Percentiles rank a stretch among this genome's conserved stretches.
These are phyloP conservation scores for Penicillium sp. DNA, from an alignment of 2,329 filamentous ascomycete genomes.

Conservation along the genomic window DNA sequence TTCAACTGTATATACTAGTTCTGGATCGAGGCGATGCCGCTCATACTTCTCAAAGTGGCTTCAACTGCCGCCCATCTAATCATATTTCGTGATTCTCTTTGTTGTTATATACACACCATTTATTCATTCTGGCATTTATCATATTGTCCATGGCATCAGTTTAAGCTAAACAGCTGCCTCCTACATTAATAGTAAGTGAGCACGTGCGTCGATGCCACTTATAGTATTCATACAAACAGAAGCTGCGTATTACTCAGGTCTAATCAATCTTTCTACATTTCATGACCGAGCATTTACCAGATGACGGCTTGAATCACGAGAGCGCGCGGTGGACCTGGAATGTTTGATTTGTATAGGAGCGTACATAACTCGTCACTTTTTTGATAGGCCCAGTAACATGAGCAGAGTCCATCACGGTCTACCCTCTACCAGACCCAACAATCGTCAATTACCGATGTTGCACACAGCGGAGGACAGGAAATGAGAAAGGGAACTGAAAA, in stretches of 20 bases:
- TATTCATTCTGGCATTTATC: not conserved
- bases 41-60: slow-evolving; percentile 12
- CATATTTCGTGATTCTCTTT: slow-evolving; percentile 12
- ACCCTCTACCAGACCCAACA: slow-evolving; percentile 26
- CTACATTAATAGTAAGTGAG: no score
- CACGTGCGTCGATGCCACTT: no score
- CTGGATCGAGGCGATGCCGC: slow-evolving; percentile 12
- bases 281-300: not conserved
- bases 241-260: no score
- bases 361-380: slow-evolving; percentile 33
- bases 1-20: slow-evolving; percentile 30
- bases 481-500: slow-evolving; percentile 22
- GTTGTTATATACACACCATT: not conserved
- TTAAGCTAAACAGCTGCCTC: no score
- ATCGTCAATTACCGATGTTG: slow-evolving; percentile 24
- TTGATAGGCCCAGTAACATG: slow-evolving; percentile 25
- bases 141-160: not conserved
- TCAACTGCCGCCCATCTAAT: slow-evolving; percentile 23
- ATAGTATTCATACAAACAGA: no score
- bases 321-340: slow-evolving; percentile 8
- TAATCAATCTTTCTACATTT: no score
- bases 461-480: slow-evolving; percentile 23
- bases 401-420: slow-evolving; percentile 24
- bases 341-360: slow-evolving; percentile 27
- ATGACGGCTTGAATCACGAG: not conserved